These are phyloP conservation scores for Salicornia ramosissima DNA, from an alignment of 148 eudicot species.

Conservation along the genomic window DNA sequence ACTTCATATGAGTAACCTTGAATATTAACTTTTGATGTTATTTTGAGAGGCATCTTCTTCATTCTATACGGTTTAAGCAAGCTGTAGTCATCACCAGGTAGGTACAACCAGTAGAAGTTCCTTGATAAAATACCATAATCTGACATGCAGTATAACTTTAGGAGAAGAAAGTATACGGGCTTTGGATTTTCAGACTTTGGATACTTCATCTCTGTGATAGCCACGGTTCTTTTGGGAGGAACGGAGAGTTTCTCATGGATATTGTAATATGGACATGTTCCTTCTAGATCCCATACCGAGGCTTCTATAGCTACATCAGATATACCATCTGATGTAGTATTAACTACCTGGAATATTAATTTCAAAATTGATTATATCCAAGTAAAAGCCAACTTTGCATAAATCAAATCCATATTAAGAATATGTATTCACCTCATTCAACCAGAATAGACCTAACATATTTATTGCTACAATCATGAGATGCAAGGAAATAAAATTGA, in stretches of 20 bases:
- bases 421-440: not conserved
- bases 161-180: constrained; percentile 88
- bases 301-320: constrained; percentile 74
- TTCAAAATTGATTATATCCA: not conserved
- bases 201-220: constrained; percentile 73
- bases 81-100: constrained; percentile 73
- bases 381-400: not conserved
- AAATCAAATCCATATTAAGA: not conserved
- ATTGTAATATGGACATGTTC: constrained; percentile 61
- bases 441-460: not conserved
- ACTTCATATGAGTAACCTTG: constrained; percentile 60
- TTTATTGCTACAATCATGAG: not conserved
- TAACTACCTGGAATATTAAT: constrained; percentile 56
- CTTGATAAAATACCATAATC: constrained; percentile 69
- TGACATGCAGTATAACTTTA: constrained; percentile 67
- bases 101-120: constrained; percentile 90
- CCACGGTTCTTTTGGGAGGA: constrained; percentile 66
- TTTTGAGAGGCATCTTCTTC: constrained; percentile 65
- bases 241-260: constrained; percentile 54
- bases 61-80: constrained; percentile 65
- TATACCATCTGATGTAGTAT: constrained; percentile 65
- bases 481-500: not conserved
- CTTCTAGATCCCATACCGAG: constrained; percentile 84
- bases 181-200: constrained; percentile 65
- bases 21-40: constrained; percentile 48